These are phyloP conservation scores for Phytomonas sp. DNA, from an alignment of 208 protist genomes.

Conservation along the genomic window DNA sequence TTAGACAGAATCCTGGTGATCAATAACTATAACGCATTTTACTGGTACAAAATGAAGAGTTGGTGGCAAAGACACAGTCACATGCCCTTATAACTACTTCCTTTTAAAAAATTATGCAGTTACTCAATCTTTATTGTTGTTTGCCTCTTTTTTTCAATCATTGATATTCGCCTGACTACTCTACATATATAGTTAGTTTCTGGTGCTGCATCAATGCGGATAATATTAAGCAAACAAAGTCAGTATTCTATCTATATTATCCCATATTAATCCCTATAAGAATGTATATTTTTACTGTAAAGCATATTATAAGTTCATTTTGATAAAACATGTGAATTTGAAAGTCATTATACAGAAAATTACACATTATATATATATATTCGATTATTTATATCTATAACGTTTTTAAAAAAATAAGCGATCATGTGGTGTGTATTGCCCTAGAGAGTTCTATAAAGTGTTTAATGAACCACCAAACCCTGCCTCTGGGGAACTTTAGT, in stretches of 20 bases:
- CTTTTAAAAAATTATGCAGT: neutral
- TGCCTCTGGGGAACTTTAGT: neutral
- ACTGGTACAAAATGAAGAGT: neutral
- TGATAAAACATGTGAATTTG: neutral
- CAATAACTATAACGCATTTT: slow-evolving; percentile 14
- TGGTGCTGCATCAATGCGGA: neutral
- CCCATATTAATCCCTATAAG: neutral
- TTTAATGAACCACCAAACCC: neutral
- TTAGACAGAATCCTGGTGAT: slow-evolving; percentile 11
- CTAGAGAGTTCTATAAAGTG: neutral
- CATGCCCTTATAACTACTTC: neutral
- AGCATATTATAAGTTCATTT: neutral
- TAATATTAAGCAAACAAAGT: neutral
- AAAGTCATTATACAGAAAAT: neutral
- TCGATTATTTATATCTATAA: slow-evolving; percentile 2
- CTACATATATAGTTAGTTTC: neutral
- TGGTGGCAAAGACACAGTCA: slow-evolving; percentile 14
- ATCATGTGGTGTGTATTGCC: neutral
- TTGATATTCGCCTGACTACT: neutral
- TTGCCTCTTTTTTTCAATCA: neutral
- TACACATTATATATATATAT: slow-evolving; percentile 14
- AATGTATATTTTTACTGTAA: neutral
- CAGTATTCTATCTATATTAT: neutral
- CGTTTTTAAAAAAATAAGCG: neutral
- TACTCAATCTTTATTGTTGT: slow-evolving; percentile 3